Evolutionary conservation across 2,329 filamentous ascomycete species (phyloP).

Genomic region (Arthrobotrys iridis): DNA sequence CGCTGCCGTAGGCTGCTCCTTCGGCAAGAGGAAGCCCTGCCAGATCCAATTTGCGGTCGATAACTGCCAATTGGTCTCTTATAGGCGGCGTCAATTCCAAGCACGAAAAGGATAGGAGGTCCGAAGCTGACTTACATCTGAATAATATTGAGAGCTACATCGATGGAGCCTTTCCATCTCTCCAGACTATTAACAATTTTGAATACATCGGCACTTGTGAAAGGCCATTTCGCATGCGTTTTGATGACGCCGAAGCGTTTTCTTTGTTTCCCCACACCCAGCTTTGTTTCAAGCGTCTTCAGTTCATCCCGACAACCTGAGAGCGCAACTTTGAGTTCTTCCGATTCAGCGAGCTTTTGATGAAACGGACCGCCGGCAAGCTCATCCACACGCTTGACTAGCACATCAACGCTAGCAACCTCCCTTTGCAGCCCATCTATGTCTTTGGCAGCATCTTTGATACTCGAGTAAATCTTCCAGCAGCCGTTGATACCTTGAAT

Average conservation of each 20-base stretch:
- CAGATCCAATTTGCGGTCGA: not conserved
- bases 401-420: not conserved
- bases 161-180: slow-evolving; percentile 4
- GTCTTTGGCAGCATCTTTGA: slow-evolving; percentile 2
- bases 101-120: not conserved
- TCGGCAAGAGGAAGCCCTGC: slow-evolving; percentile 19
- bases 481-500: slow-evolving; percentile 12
- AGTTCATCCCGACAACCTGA: not conserved
- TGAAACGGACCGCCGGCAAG: not conserved
- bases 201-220: slow-evolving; percentile 1
- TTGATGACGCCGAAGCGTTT: slow-evolving; percentile 1
- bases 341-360: not conserved
- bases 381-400: slow-evolving; percentile 1
- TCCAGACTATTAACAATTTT: slow-evolving; percentile 2
- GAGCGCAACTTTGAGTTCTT: slow-evolving; percentile 7
- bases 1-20: slow-evolving; percentile 56
- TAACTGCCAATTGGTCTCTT: not conserved
- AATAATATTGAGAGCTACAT: slow-evolving; percentile 7
- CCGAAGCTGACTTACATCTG: not conserved
- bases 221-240: slow-evolving; percentile 16
- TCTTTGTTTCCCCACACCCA: not conserved
- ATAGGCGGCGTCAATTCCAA: not conserved
- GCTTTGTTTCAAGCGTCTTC: not conserved
- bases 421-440: slow-evolving; percentile 3
- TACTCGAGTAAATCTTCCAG: slow-evolving; percentile 16